phyloP scores from a whole-genome alignment of 306 rosid genomes.

The Quercus gilva region DNA sequence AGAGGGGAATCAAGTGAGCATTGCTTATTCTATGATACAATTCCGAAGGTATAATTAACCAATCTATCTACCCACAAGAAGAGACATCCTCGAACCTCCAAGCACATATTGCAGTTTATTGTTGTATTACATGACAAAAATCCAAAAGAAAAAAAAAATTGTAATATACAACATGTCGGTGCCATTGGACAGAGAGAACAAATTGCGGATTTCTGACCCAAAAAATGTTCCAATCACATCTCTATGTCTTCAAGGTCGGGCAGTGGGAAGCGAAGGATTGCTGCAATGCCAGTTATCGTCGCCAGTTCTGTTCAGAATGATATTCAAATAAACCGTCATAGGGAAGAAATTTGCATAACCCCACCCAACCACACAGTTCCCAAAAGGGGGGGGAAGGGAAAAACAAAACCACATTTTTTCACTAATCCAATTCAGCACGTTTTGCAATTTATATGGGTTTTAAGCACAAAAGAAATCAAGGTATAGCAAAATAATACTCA shows the following conservation, averaged over 20 bases:
- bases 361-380: neutral
- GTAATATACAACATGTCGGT: neutral
- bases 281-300: constrained; percentile 72
- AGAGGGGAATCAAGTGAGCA: neutral
- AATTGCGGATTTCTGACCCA: neutral
- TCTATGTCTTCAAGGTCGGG: constrained; percentile 95
- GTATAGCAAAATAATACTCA: constrained; percentile 38
- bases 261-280: constrained; percentile 91
- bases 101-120: neutral
- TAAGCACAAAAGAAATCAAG: neutral
- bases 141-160: neutral
- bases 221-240: constrained; percentile 42
- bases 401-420: too few species aligned
- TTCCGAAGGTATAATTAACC: neutral
- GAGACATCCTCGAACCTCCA: neutral
- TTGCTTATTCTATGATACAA: constrained; percentile 11
- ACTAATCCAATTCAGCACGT: neutral
- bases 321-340: neutral
- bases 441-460: neutral
- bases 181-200: neutral
- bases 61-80: neutral
- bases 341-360: neutral
- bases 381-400: neutral
- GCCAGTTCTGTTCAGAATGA: constrained; percentile 67
- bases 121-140: constrained; percentile 7